phyloP scores from a whole-genome alignment of 805 yeast genomes.

The Ogataea chonburiensis region DNA sequence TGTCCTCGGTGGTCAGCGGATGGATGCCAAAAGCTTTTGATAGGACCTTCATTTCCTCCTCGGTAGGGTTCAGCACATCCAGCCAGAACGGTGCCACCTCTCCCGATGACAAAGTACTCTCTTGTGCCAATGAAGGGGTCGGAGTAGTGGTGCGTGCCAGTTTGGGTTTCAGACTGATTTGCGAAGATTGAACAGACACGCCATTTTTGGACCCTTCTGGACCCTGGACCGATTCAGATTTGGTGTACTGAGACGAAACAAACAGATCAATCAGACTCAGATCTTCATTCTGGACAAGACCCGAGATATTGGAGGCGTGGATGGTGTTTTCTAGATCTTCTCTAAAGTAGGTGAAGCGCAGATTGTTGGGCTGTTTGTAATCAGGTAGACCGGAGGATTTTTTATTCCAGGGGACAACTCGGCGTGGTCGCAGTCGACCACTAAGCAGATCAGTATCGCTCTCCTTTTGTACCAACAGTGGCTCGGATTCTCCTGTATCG shows the following conservation, averaged over 20 bases:
- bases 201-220: constrained; percentile 2
- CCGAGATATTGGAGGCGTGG: constrained; percentile 86
- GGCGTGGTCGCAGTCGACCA: constrained; percentile 74
- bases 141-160: constrained; percentile 24
- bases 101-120: constrained; percentile 29
- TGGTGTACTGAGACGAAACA: constrained; percentile 41
- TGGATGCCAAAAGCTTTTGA: constrained; percentile 92
- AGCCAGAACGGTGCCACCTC: constrained; percentile 79
- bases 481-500: constrained; percentile 30
- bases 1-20: constrained; percentile 95
- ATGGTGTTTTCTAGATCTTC: constrained; percentile 87
- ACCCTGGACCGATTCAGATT: constrained; percentile 5
- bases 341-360: constrained; percentile 87
- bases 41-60: constrained; percentile 91
- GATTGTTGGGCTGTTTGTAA: constrained; percentile 39
- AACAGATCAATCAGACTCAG: constrained; percentile 64
- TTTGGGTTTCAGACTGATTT: constrained; percentile 13
- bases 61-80: constrained; percentile 89
- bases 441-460: constrained; percentile 55
- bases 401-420: constrained; percentile 71
- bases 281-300: constrained; percentile 55
- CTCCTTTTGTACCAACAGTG: constrained; percentile 35
- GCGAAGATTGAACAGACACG: constrained; percentile 17
- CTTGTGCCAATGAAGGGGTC: constrained; percentile 26
- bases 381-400: constrained; percentile 23